A percentile compares a stretch with the other conserved stretches of the same genome.
Conservation (phyloP, 192 early-diverging fungal genomes). For the Backusella macrospora region DNA sequence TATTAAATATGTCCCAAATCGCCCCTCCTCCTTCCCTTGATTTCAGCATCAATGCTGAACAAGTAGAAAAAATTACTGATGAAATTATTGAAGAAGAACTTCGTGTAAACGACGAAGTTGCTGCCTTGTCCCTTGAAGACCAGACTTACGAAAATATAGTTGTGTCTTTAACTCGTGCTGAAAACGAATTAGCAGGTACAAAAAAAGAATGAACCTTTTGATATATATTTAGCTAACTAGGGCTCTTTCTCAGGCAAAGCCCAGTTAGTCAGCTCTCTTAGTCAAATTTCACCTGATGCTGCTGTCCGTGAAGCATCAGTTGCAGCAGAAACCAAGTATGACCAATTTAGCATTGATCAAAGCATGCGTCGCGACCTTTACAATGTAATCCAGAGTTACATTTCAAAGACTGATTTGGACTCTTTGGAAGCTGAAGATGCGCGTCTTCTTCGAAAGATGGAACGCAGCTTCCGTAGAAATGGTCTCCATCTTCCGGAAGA, state of each 20-base stretch:
- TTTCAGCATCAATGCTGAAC: slow-evolving; percentile 31
- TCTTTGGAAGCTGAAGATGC: slow-evolving; percentile 62
- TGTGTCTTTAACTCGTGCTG: slow-evolving; percentile 32
- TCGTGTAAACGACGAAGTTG: slow-evolving; percentile 36
- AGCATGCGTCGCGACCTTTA: slow-evolving; percentile 69
- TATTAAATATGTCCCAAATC: slow-evolving; percentile 7
- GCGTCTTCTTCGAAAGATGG: slow-evolving; percentile 70
- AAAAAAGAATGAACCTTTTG: not conserved
- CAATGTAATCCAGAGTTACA: slow-evolving; percentile 54
- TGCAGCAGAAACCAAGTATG: slow-evolving; percentile 61
- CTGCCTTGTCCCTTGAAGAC: slow-evolving; percentile 37
- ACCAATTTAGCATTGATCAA: slow-evolving; percentile 70
- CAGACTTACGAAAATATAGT: slow-evolving; percentile 47
- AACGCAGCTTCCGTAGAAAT: slow-evolving; percentile 66
- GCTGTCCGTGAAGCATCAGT: slow-evolving; percentile 69
- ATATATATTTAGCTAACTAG: not conserved
- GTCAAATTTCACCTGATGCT: slow-evolving; percentile 50
- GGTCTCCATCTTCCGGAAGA: slow-evolving; percentile 70
- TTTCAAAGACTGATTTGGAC: slow-evolving; percentile 47
- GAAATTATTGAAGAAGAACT: slow-evolving; percentile 32
- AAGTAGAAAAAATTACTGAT: slow-evolving; percentile 22
- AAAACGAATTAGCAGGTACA: slow-evolving; percentile 38
- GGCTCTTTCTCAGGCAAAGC: not conserved
- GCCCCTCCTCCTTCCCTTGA: slow-evolving; percentile 37
- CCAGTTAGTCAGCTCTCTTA: slow-evolving; percentile 25